Evolutionary conservation across 2,329 filamentous ascomycete species (phyloP), one percentile per base, ranked within the genome.

Genomic region (Drechslera avenae): DNA sequence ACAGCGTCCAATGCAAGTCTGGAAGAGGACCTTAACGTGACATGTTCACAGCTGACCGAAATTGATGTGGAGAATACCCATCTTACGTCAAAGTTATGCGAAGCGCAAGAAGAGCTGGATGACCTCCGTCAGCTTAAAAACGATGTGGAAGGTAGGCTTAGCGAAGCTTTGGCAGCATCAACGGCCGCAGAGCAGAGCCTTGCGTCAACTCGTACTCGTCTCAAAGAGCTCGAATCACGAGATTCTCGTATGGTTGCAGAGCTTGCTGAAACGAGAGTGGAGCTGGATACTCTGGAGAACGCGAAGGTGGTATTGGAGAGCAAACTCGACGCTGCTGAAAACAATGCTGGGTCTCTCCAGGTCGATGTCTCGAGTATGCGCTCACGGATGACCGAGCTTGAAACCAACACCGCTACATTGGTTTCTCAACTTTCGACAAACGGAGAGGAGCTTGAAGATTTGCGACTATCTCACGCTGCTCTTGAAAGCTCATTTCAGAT

Each of bases 341-440:
- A 46, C 9, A 40, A 53, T 21, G 46, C 45, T 12, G 18, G 35
- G 34, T 39, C 34, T 9, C 55, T 68, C 5, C 52, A 67, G 33
- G 34, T 52, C 2, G 60, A 67, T 12, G 19, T 63, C 4, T 52
- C 45, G 3, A 51, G 58, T 4, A 44, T 61, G 37, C 59, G 40
- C 13, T 62, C 52, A 4, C 59, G 40, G 12, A 16, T 67, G 19
- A 40, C 53, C 7, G 45, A 52, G 6, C 46, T 57, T 21, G 61
- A 69, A 17, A 45, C 52, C 4, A 56, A 62, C 26, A 66, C 56
- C 36, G 52, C 49, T 5, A 52, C 40, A n/a, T 57, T 71, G 6
- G 36, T 42, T n/a, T 46, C 56, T 6, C 53, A 62, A 34, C 52
- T 69, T 3, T 45, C 48, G 2, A 39, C 32, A n/a, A 51, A 28